These are phyloP conservation scores for Aspergillus fructus DNA, from an alignment of 2,329 filamentous ascomycete species.

Conservation along the genomic window DNA sequence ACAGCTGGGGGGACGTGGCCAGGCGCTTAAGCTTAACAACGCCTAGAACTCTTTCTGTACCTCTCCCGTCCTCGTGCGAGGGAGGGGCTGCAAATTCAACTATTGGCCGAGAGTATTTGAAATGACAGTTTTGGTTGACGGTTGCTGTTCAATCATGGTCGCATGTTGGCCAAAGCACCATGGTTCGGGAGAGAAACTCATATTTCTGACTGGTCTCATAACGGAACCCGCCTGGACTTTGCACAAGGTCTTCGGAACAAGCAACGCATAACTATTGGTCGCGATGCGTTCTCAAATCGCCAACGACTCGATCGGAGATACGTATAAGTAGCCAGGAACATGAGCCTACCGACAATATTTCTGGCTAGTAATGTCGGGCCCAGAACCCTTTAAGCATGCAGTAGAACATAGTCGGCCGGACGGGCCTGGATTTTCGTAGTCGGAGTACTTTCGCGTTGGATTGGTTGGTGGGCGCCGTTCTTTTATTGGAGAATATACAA, in stretches of 20 bases:
- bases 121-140: not conserved
- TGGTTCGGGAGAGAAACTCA: not conserved
- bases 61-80: not conserved
- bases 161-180: not conserved
- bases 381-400: not conserved
- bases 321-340: not conserved
- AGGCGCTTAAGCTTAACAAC: constrained; percentile 8
- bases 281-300: not conserved
- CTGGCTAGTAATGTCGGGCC: no score
- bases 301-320: no score
- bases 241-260: not conserved
- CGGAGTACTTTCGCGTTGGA: not conserved
- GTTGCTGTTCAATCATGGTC: not conserved
- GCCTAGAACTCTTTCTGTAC: not conserved
- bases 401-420: not conserved
- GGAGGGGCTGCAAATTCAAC: not conserved
- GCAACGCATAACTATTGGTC: not conserved
- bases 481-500: constrained; percentile 3
- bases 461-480: not conserved
- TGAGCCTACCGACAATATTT: not conserved
- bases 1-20: not conserved
- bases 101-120: not conserved
- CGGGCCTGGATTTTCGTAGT: not conserved
- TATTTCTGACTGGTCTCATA: not conserved
- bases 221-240: not conserved